These are phyloP conservation scores for Sutorius eximius DNA, from an alignment of 1,284 basidiomycete genomes.

Conservation along the genomic window DNA sequence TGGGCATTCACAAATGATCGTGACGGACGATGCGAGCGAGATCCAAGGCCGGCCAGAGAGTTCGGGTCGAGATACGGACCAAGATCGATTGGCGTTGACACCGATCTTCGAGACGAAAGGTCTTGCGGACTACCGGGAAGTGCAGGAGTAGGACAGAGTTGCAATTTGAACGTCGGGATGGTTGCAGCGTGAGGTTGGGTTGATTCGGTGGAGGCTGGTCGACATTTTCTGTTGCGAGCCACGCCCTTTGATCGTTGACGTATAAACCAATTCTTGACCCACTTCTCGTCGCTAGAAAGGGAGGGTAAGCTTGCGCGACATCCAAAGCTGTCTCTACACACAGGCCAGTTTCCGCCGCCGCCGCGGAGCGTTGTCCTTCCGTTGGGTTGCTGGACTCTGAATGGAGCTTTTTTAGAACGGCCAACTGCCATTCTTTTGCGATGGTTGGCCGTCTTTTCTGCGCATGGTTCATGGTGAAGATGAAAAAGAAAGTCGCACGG, in stretches of 20 bases:
- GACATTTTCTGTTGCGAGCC: constrained; percentile 12
- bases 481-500: constrained; percentile 28
- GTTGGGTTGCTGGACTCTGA: constrained; percentile 25
- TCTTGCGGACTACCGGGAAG: neutral
- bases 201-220: neutral
- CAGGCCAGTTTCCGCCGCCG: constrained; percentile 31
- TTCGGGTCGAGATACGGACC: neutral
- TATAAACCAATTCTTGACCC: constrained; percentile 33
- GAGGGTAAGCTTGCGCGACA: constrained; percentile 5
- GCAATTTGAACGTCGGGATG: constrained; percentile 19
- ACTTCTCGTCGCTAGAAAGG: constrained; percentile 26
- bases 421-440: constrained; percentile 34
- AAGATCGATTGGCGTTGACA: constrained; percentile 4
- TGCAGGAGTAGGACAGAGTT: neutral
- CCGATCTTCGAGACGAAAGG: neutral
- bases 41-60: neutral
- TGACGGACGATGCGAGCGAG: neutral
- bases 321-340: constrained; percentile 21
- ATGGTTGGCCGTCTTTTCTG: constrained; percentile 16
- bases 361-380: constrained; percentile 22
- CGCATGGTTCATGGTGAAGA: neutral
- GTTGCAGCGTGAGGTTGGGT: neutral
- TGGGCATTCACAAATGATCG: neutral
- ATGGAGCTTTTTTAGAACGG: constrained; percentile 28
- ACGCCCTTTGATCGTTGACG: constrained; percentile 31